phyloP scores from a whole-genome alignment of 108 stramenopile genomes.

The Mediolabrus comicus region DNA sequence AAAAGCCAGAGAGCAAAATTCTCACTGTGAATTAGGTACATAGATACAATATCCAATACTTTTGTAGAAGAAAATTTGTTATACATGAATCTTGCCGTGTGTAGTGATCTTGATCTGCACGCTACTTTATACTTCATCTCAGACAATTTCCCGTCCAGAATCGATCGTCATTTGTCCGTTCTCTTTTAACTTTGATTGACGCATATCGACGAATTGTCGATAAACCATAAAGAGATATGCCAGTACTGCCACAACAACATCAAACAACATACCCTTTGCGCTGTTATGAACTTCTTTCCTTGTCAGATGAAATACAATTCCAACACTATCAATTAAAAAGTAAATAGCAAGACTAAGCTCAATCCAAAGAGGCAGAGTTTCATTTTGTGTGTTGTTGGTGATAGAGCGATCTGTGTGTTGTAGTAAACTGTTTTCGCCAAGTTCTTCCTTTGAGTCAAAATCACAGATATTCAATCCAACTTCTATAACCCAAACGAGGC shows the following conservation, averaged over 20 bases:
- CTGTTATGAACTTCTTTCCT: constrained; percentile 7
- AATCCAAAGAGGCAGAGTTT: constrained; percentile 13
- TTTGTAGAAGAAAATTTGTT: too few species aligned
- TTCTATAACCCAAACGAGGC: constrained; percentile 20
- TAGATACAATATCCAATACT: too few species aligned
- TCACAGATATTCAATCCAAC: constrained; percentile 14
- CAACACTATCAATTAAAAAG: constrained; percentile 16
- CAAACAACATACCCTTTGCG: constrained; percentile 15
- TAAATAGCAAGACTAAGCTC: constrained; percentile 10
- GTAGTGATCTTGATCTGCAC: too few species aligned
- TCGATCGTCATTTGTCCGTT: too few species aligned
- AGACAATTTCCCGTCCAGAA: too few species aligned
- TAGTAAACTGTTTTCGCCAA: not conserved
- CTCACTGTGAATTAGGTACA: too few species aligned
- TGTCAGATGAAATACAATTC: not conserved
- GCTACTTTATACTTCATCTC: too few species aligned
- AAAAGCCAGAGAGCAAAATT: too few species aligned
- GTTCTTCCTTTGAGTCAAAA: constrained; percentile 1
- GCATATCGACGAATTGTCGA: constrained; percentile 12
- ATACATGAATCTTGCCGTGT: too few species aligned
- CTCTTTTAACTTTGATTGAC: not conserved
- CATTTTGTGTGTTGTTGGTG: not conserved
- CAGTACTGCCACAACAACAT: not conserved
- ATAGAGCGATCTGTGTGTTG: not conserved
- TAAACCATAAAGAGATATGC: constrained; percentile 18